Percentiles rank a stretch among this genome's conserved stretches.
These are phyloP conservation scores for Ogataea dorogensis DNA, from an alignment of 805 yeast species.

Conservation along the genomic window DNA sequence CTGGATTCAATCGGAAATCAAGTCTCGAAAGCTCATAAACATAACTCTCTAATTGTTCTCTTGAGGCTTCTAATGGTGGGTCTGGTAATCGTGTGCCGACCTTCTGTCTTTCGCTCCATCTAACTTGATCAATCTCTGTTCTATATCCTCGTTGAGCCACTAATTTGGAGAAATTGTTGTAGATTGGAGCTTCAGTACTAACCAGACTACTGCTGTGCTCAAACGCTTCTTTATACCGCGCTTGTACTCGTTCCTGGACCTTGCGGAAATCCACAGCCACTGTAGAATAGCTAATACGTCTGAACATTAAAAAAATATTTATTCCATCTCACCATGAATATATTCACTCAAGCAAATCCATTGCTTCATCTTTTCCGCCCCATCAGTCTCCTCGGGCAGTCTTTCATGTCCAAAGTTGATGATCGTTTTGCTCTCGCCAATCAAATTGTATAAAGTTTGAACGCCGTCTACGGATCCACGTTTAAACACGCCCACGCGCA, in stretches of 20 bases:
- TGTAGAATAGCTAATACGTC: not conserved
- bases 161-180: not conserved
- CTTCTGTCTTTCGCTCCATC: constrained; percentile 5
- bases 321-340: constrained; percentile 15
- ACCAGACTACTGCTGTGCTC: too few relatives aligned
- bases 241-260: not conserved
- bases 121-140: constrained; percentile 4
- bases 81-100: constrained; percentile 9
- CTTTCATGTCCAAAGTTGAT: constrained; percentile 25
- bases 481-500: constrained; percentile 2
- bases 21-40: constrained; percentile 9
- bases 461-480: constrained; percentile 10
- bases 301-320: not conserved
- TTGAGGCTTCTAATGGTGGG: constrained; percentile 6
- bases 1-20: constrained; percentile 6
- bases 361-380: constrained; percentile 20
- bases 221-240: too few relatives aligned
- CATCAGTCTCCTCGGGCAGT: constrained; percentile 19
- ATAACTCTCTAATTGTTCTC: constrained; percentile 10
- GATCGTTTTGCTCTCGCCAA: constrained; percentile 13
- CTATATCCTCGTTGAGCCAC: constrained; percentile 1
- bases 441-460: constrained; percentile 4
- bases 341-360: constrained; percentile 21
- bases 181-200: too few relatives aligned
- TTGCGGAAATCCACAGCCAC: not conserved